Conservation (phyloP, 2,329 filamentous ascomycete species). For the Aspergillus nomiae region DNA sequence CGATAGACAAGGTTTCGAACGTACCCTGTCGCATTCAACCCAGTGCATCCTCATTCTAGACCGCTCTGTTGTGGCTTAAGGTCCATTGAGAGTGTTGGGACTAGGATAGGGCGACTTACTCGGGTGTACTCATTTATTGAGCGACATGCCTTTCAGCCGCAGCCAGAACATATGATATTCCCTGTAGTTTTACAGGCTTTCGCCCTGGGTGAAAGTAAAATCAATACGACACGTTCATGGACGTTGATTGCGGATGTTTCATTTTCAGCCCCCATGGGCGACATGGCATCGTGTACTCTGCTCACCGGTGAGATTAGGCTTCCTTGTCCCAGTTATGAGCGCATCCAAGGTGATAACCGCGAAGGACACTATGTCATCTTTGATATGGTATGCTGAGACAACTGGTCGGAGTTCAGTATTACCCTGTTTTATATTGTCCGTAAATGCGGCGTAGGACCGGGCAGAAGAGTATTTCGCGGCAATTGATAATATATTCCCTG, state of each 20-base stretch:
- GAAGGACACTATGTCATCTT: too few relatives aligned
- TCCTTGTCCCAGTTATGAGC: neutral
- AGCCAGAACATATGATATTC: neutral
- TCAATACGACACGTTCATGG: neutral
- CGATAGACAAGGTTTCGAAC: accelerated
- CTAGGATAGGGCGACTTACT: neutral
- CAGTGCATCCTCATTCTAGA: neutral
- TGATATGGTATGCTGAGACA: neutral
- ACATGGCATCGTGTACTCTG: neutral
- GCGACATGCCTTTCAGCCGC: neutral
- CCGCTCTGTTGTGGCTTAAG: neutral
- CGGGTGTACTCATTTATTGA: too few relatives aligned
- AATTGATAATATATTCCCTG: neutral
- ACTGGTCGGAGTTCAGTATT: too few relatives aligned
- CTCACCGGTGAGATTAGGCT: neutral
- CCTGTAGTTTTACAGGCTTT: too few relatives aligned
- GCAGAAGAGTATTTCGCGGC: neutral
- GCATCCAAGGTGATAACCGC: accelerated
- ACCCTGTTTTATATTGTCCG: neutral
- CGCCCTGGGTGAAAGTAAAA: neutral
- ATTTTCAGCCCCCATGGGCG: neutral
- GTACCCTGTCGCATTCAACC: neutral
- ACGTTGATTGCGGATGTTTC: neutral
- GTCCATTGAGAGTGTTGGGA: neutral
- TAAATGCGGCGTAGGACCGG: neutral